A percentile compares a stretch with the other conserved stretches of the same genome.
Evolutionary conservation across 495 filamentous ascomycete species (phyloP).

Genomic region (Amphirosellinia nigrospora): DNA sequence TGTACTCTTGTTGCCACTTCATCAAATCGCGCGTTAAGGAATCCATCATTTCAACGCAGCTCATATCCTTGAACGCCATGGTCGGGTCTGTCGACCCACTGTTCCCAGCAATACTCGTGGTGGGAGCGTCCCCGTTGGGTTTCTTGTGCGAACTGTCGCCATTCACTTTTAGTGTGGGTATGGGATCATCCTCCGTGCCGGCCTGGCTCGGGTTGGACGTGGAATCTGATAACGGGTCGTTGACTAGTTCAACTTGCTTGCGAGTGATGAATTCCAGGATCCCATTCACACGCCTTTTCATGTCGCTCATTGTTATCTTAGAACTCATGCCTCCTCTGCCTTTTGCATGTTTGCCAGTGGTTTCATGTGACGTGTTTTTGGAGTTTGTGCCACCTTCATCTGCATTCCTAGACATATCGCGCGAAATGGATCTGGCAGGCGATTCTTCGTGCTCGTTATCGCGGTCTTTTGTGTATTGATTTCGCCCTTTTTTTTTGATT

Average conservation of each 20-base stretch:
- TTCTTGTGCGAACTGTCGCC: constrained; percentile 27
- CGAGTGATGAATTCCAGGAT: constrained; percentile 91
- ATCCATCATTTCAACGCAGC: constrained; percentile 83
- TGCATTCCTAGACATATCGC: constrained; percentile 57
- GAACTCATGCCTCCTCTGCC: constrained; percentile 54
- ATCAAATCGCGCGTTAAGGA: constrained; percentile 74
- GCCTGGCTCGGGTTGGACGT: constrained; percentile 25
- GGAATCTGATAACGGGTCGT: constrained; percentile 37
- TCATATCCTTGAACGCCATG: constrained; percentile 68
- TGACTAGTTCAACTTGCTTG: constrained; percentile 88
- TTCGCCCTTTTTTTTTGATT: constrained; percentile 75
- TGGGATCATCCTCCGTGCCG: constrained; percentile 21
- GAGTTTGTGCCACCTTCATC: constrained; percentile 44
- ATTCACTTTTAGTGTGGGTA: constrained; percentile 42
- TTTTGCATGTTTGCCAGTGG: constrained; percentile 44
- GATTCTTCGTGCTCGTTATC: constrained; percentile 70
- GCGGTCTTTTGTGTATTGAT: constrained; percentile 83
- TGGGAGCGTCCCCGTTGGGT: constrained; percentile 29
- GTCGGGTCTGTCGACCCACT: constrained; percentile 34
- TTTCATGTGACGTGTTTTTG: constrained; percentile 31
- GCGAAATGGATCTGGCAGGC: constrained; percentile 69
- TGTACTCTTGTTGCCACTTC: constrained; percentile 74
- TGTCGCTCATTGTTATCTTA: constrained; percentile 87
- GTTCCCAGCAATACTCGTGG: constrained; percentile 19
- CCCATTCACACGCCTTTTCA: constrained; percentile 81